Percentiles rank a stretch among this genome's conserved stretches.
phyloP scores from a whole-genome alignment of 768 basidiomycete species.

The Termitomyces sp. region DNA sequence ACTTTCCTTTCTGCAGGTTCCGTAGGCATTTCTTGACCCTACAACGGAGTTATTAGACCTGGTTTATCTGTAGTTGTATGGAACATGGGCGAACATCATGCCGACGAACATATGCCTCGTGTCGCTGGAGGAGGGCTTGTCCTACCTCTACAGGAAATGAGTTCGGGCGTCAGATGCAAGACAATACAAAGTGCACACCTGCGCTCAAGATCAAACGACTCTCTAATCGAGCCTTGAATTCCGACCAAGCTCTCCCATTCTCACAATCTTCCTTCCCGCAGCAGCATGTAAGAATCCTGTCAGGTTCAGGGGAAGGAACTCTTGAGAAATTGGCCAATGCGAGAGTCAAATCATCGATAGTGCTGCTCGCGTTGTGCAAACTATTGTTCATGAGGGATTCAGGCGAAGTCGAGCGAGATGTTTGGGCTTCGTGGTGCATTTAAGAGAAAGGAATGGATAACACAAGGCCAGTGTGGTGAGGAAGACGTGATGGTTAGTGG shows the following conservation, averaged over 20 bases:
- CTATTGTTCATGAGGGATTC: slow-evolving; percentile 45
- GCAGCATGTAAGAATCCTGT: slow-evolving; percentile 50
- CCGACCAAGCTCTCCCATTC: slow-evolving; percentile 55
- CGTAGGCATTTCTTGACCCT: slow-evolving; percentile 4
- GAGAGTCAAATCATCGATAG: slow-evolving; percentile 75
- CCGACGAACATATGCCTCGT: slow-evolving; percentile 79
- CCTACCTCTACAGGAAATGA: slow-evolving; percentile 65
- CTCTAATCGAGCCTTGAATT: slow-evolving; percentile 66
- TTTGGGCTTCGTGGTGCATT: slow-evolving; percentile 11
- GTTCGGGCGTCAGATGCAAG: background rate
- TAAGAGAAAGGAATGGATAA: background rate
- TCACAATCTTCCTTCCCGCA: slow-evolving; percentile 65
- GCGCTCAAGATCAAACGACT: slow-evolving; percentile 78
- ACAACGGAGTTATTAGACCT: slow-evolving; percentile 1
- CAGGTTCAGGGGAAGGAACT: slow-evolving; percentile 68
- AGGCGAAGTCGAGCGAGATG: slow-evolving; percentile 26
- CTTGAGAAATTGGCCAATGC: slow-evolving; percentile 71
- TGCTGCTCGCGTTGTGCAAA: slow-evolving; percentile 48
- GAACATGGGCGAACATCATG: slow-evolving; percentile 46
- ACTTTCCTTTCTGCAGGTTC: slow-evolving; percentile 1
- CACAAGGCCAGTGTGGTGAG: slow-evolving; percentile 11
- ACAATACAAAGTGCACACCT: slow-evolving; percentile 46
- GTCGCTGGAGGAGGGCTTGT: slow-evolving; percentile 78
- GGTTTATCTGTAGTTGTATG: background rate
- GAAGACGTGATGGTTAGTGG: background rate